Conservation (phyloP, 2,329 filamentous ascomycete species). For the Thielaviopsis euricoi region DNA sequence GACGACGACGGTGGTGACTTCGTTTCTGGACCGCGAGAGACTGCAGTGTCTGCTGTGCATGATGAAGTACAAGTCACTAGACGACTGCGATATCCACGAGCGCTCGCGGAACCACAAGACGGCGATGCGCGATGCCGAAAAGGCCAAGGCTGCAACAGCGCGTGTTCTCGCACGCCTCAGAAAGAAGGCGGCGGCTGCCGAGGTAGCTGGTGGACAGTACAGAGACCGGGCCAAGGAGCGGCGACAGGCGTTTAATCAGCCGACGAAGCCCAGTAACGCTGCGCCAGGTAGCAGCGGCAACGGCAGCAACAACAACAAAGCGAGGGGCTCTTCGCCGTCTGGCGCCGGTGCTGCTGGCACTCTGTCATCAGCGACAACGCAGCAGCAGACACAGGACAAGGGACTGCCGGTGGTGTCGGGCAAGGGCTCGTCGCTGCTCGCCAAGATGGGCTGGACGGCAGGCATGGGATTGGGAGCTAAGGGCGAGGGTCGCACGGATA, state of each 20-base stretch:
- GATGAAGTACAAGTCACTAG: slow-evolving; percentile 28
- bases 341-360: slow-evolving; percentile 18
- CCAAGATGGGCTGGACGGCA: slow-evolving; percentile 56
- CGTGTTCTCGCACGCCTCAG: slow-evolving; percentile 21
- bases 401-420: slow-evolving; percentile 21
- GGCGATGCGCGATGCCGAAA: slow-evolving; percentile 24
- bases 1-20: slow-evolving; percentile 17
- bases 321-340: slow-evolving; percentile 12
- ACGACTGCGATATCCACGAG: slow-evolving; percentile 27
- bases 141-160: slow-evolving; percentile 32
- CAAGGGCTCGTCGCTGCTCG: slow-evolving; percentile 50
- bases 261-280: slow-evolving; percentile 29
- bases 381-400: neutral
- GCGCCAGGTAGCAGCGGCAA: slow-evolving; percentile 9
- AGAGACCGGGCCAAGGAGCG: slow-evolving; percentile 54
- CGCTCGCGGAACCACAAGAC: slow-evolving; percentile 26
- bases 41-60: slow-evolving; percentile 30
- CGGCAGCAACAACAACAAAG: neutral
- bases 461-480: slow-evolving; percentile 49
- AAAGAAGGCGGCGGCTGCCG: slow-evolving; percentile 15
- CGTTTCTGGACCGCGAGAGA: slow-evolving; percentile 41
- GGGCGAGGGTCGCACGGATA: slow-evolving; percentile 45
- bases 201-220: slow-evolving; percentile 25
- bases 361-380: no score
- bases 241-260: slow-evolving; percentile 44